Percentiles rank a stretch among this genome's conserved stretches.
Conservation (phyloP, 257 asterid species). For the Buddleja alternifolia region DNA sequence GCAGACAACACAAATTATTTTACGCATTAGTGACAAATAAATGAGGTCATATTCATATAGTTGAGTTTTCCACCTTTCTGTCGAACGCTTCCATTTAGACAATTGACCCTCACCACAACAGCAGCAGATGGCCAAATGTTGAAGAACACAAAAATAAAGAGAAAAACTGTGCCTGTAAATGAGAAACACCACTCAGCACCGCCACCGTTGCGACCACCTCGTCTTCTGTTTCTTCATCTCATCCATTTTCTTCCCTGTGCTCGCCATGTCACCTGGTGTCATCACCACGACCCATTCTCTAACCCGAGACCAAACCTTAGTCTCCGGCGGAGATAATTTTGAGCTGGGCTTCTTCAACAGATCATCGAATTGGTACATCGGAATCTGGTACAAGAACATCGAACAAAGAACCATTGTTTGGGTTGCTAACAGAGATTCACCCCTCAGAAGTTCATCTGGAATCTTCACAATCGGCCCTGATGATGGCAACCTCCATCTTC, state of each 20-base stretch:
- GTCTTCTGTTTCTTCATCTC: slow-evolving; percentile 19
- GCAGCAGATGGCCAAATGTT: slow-evolving; percentile 26
- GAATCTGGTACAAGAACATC: slow-evolving; percentile 68
- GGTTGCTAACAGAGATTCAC: slow-evolving; percentile 83
- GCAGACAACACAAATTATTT: neutral
- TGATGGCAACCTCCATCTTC: slow-evolving; percentile 51
- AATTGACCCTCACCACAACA: neutral
- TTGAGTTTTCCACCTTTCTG: neutral
- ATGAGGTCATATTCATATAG: neutral
- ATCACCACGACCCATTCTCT: slow-evolving; percentile 45
- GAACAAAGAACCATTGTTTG: slow-evolving; percentile 55
- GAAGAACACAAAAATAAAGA: slow-evolving; percentile 15
- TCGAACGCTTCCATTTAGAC: neutral
- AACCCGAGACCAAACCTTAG: slow-evolving; percentile 39
- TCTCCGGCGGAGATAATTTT: slow-evolving; percentile 49
- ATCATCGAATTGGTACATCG: slow-evolving; percentile 51
- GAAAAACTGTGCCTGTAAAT: slow-evolving; percentile 17
- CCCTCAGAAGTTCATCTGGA: slow-evolving; percentile 59
- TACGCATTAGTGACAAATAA: neutral
- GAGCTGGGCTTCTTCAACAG: slow-evolving; percentile 73
- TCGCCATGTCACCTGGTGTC: slow-evolving; percentile 39
- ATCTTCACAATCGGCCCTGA: slow-evolving; percentile 44
- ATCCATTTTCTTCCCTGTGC: slow-evolving; percentile 29
- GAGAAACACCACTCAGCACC: slow-evolving; percentile 30
- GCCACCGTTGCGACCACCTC: slow-evolving; percentile 5